Percentiles rank a stretch among this genome's conserved stretches.
phyloP scores from a whole-genome alignment of 192 early-diverging fungal species.

The Coemansia sp. region DNA sequence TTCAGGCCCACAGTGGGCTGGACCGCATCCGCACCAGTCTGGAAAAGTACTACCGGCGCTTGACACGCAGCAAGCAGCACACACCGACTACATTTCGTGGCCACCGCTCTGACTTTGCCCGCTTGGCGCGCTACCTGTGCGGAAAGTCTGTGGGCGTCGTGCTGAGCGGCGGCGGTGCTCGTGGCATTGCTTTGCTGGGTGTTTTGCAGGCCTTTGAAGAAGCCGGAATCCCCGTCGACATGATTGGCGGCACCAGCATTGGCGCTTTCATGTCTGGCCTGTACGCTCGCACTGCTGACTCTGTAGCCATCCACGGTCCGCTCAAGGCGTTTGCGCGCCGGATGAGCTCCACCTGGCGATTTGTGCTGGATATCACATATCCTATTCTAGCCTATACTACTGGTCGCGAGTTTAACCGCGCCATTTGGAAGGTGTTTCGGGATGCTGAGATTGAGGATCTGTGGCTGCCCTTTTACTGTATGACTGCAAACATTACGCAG shows the following conservation, averaged over 20 bases:
- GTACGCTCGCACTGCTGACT: constrained; percentile 85
- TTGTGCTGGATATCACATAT: constrained; percentile 91
- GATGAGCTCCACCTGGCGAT: constrained; percentile 82
- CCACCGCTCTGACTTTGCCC: constrained; percentile 60
- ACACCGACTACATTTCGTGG: constrained; percentile 49
- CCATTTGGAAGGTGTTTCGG: constrained; percentile 91
- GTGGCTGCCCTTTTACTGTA: constrained; percentile 95
- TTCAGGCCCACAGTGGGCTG: constrained; percentile 41
- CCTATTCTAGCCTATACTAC: constrained; percentile 89
- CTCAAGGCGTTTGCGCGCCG: constrained; percentile 78
- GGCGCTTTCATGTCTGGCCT: constrained; percentile 94
- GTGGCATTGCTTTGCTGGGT: constrained; percentile 90
- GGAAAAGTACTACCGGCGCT: constrained; percentile 63
- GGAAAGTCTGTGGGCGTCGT: constrained; percentile 90
- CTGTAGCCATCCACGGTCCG: constrained; percentile 82
- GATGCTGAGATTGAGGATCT: constrained; percentile 96
- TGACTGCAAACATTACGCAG: constrained; percentile 94
- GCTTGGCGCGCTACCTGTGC: constrained; percentile 88
- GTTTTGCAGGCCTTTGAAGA: constrained; percentile 93
- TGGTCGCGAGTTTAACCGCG: constrained; percentile 94
- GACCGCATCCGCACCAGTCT: constrained; percentile 63
- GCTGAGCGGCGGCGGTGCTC: constrained; percentile 93
- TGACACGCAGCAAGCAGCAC: constrained; percentile 31
- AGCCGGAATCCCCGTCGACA: constrained; percentile 95
- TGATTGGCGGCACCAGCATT: constrained; percentile 96